Evolutionary conservation across 495 filamentous ascomycete species (phyloP), one percentile per base, ranked within the genome.

Genomic region (Penicillium bovifimosum): DNA sequence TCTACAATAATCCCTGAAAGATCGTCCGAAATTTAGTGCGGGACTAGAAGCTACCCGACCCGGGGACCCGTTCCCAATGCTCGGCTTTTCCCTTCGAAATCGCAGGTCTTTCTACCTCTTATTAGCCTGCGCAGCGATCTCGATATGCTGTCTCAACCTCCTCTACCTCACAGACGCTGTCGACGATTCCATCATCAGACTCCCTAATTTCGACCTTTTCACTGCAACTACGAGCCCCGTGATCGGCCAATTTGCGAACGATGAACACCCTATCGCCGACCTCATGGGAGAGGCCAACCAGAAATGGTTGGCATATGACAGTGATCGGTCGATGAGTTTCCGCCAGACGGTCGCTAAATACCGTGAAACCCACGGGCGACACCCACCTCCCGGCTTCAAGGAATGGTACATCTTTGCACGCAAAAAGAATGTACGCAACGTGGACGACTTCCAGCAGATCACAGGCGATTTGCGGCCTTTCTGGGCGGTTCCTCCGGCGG

Each of bases 381-480:
- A 88, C 56, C 86, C 86, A 2, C 86, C 86, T 9, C 86, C 86
- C 8, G 85, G 83, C 4, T 90, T 88, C 58, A 79, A 84, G 28
- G 56, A 77, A 34, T 90, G 86, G 86, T 87, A 81, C 60, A 65
- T 74, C 32, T 88, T 82, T 49, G 86, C 86, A 9, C 70, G 75
- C 50, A 73, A 82, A 42, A 70, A 76, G 9, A 70, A 80, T 9
- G 80, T 79, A 14, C 62, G 85, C 38, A 77, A 86, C 14, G 76
- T 89, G 32, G 86, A 89, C 53, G 85, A 87, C 54, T 87, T 83
- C 59, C 82, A 87, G 55, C 86, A 86, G 58, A 82, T 88, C 35
- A 79, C 81, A 55, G 81, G 84, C 49, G 86, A 90, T 61, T 62
- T 87, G 20, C 77, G 81, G 35, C 86, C 86, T 0, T 88, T 87